phyloP scores from a whole-genome alignment of 23 red algal species.

The Gracilaria gracilis region DNA sequence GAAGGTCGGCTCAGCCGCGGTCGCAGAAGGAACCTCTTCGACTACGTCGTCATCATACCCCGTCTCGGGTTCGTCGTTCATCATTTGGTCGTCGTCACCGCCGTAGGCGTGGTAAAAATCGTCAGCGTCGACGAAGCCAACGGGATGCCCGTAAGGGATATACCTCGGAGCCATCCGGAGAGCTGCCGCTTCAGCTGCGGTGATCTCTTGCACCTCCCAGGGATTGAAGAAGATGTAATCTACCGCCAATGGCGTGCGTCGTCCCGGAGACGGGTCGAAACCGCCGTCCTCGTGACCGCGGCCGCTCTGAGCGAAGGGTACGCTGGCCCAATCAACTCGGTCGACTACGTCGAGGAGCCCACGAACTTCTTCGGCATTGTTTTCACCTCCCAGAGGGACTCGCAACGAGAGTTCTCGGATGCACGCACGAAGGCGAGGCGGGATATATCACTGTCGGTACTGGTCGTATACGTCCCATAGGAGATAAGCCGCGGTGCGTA shows the following conservation, averaged over 20 bases:
- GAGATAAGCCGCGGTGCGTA: no score
- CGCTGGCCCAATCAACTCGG: not conserved
- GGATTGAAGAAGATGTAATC: conserved; percentile 10
- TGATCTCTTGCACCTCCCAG: not conserved
- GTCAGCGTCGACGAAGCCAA: conserved; percentile 4
- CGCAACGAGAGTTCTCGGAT: no score
- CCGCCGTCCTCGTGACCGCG: not conserved
- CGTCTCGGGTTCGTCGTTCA: not conserved
- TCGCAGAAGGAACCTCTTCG: no score
- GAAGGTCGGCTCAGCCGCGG: no score
- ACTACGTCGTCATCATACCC: not conserved
- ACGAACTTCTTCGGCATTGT: not conserved
- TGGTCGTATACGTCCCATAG: no score
- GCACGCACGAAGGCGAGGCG: no score
- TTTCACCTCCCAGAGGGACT: not conserved
- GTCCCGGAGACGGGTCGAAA: not conserved
- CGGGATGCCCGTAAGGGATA: not conserved
- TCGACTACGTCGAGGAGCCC: not conserved
- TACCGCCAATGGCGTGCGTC: not conserved
- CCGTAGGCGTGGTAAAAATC: not conserved
- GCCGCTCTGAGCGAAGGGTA: not conserved
- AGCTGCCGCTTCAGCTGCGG: not conserved
- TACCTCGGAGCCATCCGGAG: not conserved
- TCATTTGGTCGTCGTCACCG: not conserved
- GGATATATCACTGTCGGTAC: no score